Evolutionary conservation across 73 alveolate genomes (phyloP).

Genomic region (Tetrahymena elliotti): DNA sequence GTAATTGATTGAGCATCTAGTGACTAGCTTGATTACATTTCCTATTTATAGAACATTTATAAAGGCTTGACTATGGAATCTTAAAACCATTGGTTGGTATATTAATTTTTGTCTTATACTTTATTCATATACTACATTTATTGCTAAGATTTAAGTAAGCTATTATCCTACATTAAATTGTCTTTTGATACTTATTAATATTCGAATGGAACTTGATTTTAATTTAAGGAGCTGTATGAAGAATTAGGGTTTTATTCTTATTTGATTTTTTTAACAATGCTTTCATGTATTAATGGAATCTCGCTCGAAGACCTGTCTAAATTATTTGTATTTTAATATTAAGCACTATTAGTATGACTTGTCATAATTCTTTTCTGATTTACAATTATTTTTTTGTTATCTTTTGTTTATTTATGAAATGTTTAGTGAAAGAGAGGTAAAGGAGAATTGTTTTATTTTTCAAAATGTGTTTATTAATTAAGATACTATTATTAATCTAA

Average conservation of each 20-base stretch:
- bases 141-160: too few species aligned
- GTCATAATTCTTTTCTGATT: neutral
- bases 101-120: too few species aligned
- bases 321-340: too few species aligned
- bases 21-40: too few species aligned
- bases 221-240: neutral
- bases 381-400: neutral
- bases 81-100: too few species aligned
- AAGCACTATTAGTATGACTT: neutral
- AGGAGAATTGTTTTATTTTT: too few species aligned
- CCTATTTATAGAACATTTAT: neutral
- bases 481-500: neutral
- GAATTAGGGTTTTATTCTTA: neutral
- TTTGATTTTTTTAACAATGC: neutral
- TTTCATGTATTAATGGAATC: neutral
- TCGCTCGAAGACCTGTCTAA: too few species aligned
- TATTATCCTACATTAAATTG: too few species aligned
- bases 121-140: too few species aligned
- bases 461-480: neutral
- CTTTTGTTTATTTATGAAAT: neutral
- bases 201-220: neutral
- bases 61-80: neutral
- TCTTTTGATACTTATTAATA: too few species aligned
- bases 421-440: neutral
- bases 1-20: neutral